Base-by-base conservation (phyloP, 192 early-diverging fungal species). In the Umbelopsis sp. region DNA sequence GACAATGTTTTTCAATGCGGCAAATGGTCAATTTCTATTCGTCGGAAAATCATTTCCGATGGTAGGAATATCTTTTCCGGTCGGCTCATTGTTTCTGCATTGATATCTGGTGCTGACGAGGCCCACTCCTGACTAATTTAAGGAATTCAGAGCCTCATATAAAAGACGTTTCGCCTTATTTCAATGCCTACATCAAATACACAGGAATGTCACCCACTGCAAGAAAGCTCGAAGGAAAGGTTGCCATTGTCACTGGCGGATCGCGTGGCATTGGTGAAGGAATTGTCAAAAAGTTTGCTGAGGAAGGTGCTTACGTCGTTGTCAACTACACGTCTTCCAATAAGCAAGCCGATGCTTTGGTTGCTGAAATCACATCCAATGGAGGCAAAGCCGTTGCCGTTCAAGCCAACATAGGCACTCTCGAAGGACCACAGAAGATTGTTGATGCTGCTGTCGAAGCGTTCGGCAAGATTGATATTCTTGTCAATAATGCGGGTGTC, bases 401-500 rank as follows among this genome's bases (percentile, higher is more conserved):
- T 21, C 66, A 68, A 10, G 66, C 66, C 23, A 46, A 68, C 33
- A 49, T 68, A 2, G 51, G 51, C 22, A 23, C 51, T 23, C 0
- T 53, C 21, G 23, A 53, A 10, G 51, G 51, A 25, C 12, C 45
- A 37, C 23, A 68, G 46, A 23, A 25, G 23, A 47, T 68, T 12
- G 66, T 82, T 33, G 45, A 48, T 23, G 50, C 68, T 10, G 78
- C 65, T 18, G n/a, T 51, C 16, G 27, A 30, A 0, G 55, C 48
- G 13, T 82, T 77, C 47, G 81, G 71, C 20, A 68, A 46, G 3
- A 67, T 82, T 37, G 75, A 82, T 41, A 69, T 82, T 9, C 49
- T 82, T 18, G 69, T 82, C 5, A 82, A 82, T 65, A 80, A 79
- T 53, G 81, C 81, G 4, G 81, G 81, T 1, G 20, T 82, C 2